Evolutionary conservation across 2,329 filamentous ascomycete genomes (phyloP).

Genomic region (Thielaviopsis populi): DNA sequence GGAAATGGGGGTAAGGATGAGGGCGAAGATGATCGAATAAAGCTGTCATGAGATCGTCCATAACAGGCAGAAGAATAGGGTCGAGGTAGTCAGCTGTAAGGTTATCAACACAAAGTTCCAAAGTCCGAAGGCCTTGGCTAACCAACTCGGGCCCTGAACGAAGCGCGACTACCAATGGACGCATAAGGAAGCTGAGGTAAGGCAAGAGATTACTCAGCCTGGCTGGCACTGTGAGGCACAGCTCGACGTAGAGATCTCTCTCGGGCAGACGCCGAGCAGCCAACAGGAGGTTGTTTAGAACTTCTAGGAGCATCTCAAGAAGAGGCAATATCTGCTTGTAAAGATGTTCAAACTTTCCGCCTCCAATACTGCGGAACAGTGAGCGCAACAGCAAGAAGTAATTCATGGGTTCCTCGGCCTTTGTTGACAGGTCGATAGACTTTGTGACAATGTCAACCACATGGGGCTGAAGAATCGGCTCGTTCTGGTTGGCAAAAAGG

Average conservation of each 20-base stretch:
- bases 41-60: constrained; percentile 96
- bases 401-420: constrained; percentile 94
- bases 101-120: constrained; percentile 96
- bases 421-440: constrained; percentile 90
- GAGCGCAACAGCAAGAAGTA: constrained; percentile 90
- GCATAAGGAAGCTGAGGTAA: constrained; percentile 92
- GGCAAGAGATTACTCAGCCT: constrained; percentile 86
- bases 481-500: constrained; percentile 84
- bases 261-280: constrained; percentile 82
- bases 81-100: constrained; percentile 95
- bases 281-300: constrained; percentile 84
- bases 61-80: constrained; percentile 97
- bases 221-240: constrained; percentile 90
- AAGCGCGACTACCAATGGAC: constrained; percentile 87
- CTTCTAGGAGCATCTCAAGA: constrained; percentile 92
- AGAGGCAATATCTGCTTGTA: constrained; percentile 97
- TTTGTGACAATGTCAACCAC: constrained; percentile 95
- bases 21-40: constrained; percentile 91
- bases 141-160: constrained; percentile 86
- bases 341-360: constrained; percentile 89
- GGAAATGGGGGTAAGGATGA: constrained; percentile 90
- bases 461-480: constrained; percentile 86
- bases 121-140: constrained; percentile 77
- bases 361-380: constrained; percentile 89
- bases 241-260: constrained; percentile 88